Evolutionary conservation across 1,284 basidiomycete genomes (phyloP).

Genomic region (Trametes sp.): DNA sequence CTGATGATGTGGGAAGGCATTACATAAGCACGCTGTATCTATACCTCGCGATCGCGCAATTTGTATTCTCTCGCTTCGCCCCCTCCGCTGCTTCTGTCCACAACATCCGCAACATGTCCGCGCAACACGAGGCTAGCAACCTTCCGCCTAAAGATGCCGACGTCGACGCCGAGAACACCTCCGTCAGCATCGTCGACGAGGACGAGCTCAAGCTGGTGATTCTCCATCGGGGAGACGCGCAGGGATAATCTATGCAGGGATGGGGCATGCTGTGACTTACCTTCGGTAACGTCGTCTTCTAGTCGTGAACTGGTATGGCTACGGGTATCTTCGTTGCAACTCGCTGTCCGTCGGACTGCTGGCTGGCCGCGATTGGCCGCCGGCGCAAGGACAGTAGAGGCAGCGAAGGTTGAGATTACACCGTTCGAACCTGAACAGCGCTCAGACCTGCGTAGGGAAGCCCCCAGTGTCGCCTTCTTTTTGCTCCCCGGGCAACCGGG

Average conservation of each 20-base stretch:
- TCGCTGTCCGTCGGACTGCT: conserved; percentile 34
- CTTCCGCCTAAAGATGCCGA: conserved; percentile 25
- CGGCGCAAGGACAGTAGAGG: conserved; percentile 33
- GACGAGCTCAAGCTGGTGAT: conserved; percentile 74
- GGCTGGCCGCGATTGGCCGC: conserved; percentile 38
- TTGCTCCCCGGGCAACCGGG: conserved; percentile 46
- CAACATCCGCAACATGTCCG: conserved; percentile 28
- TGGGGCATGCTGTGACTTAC: conserved; percentile 44
- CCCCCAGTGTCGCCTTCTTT: conserved; percentile 72
- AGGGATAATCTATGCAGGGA: conserved; percentile 43
- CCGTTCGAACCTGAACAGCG: conserved; percentile 95
- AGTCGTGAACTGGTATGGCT: conserved; percentile 79
- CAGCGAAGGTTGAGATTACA: conserved; percentile 86
- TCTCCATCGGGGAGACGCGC: conserved; percentile 23
- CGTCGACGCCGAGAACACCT: conserved; percentile 38
- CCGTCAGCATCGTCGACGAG: conserved; percentile 46
- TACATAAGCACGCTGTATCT: conserved; percentile 41
- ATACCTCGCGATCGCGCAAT: conserved; percentile 24
- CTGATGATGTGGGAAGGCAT: conserved; percentile 27
- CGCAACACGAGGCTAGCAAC: conserved; percentile 29
- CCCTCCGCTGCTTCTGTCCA: conserved; percentile 6
- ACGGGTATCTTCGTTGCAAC: conserved; percentile 78
- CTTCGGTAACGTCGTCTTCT: conserved; percentile 78
- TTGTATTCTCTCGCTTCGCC: conserved; percentile 13
- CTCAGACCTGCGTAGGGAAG: conserved; percentile 96